Percentiles rank a stretch among this genome's conserved stretches.
These are phyloP conservation scores for Penicillium manginii DNA, from an alignment of 495 filamentous ascomycete genomes.

Conservation along the genomic window DNA sequence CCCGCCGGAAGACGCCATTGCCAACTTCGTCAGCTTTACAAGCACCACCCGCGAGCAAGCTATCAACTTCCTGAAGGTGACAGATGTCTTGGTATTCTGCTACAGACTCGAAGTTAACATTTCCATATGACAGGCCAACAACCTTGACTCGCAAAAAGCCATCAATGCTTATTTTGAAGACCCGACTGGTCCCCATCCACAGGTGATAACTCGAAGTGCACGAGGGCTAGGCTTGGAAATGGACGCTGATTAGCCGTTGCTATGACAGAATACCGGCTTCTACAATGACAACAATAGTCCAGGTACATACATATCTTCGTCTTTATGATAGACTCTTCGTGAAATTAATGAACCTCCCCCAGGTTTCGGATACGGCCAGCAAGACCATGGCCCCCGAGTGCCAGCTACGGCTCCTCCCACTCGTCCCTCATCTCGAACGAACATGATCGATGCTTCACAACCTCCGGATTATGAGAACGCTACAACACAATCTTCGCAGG, in stretches of 20 bases:
- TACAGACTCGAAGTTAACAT: constrained; percentile 12
- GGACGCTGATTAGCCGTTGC: constrained; percentile 16
- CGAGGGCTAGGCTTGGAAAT: not conserved
- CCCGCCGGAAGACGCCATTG: constrained; percentile 49
- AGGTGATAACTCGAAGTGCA: constrained; percentile 28
- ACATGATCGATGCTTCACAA: constrained; percentile 41
- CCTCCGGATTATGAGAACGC: constrained; percentile 13
- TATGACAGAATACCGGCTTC: constrained; percentile 23
- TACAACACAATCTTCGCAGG: constrained; percentile 19
- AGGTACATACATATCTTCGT: constrained; percentile 14
- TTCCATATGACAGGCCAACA: constrained; percentile 43
- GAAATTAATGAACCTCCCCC: not conserved
- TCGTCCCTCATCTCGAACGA: constrained; percentile 70
- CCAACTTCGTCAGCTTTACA: constrained; percentile 52
- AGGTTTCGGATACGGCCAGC: constrained; percentile 62
- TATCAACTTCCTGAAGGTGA: constrained; percentile 52
- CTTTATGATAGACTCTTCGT: not conserved
- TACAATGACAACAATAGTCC: constrained; percentile 29
- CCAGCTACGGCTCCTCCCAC: constrained; percentile 59
- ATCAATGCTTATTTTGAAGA: constrained; percentile 59
- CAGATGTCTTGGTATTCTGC: not conserved
- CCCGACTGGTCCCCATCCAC: constrained; percentile 39
- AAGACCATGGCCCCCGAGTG: constrained; percentile 50
- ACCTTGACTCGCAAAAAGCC: constrained; percentile 51
- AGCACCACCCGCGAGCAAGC: constrained; percentile 49